Percentiles rank a stretch among this genome's conserved stretches.
These are phyloP conservation scores for Citrus sp. DNA, from an alignment of 345 rosid species.

Conservation along the genomic window DNA sequence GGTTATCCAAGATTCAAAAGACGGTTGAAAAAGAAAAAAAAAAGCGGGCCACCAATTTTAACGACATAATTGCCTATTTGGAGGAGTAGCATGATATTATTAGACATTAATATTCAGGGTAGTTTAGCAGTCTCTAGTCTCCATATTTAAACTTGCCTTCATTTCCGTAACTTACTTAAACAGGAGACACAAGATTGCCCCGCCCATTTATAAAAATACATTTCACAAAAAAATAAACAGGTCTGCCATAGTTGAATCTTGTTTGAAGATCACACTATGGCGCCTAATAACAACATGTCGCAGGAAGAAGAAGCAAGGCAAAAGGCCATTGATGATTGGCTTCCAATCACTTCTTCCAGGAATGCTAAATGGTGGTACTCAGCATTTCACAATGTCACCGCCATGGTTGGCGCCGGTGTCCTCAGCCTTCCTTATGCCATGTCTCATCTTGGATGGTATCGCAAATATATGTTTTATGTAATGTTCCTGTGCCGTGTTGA, in stretches of 20 bases:
- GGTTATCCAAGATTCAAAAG: not conserved
- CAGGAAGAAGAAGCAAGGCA: slow-evolving; percentile 9
- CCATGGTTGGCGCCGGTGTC: slow-evolving; percentile 92
- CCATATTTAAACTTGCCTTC: too few species aligned
- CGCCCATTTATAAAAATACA: not conserved
- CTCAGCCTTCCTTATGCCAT: slow-evolving; percentile 86
- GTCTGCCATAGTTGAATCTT: not conserved
- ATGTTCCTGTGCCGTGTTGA: too few species aligned
- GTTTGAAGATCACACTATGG: not conserved
- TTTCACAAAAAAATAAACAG: not conserved
- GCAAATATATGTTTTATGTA: too few species aligned
- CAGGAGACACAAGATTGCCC: not conserved
- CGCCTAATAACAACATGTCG: not conserved
- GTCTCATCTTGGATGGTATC: slow-evolving; percentile 78
- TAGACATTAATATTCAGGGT: not conserved
- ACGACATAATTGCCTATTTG: not conserved
- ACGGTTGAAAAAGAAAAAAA: not conserved
- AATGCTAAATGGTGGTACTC: slow-evolving; percentile 92
- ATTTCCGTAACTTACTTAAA: not conserved
- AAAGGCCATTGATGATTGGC: slow-evolving; percentile 59
- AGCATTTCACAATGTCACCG: slow-evolving; percentile 87
- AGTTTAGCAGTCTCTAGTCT: not conserved
- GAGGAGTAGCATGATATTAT: not conserved
- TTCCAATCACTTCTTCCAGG: slow-evolving; percentile 66
- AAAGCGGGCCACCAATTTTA: not conserved